Base-by-base conservation (phyloP, 2,329 filamentous ascomycete genomes). In the Fusarium agapanthi region DNA sequence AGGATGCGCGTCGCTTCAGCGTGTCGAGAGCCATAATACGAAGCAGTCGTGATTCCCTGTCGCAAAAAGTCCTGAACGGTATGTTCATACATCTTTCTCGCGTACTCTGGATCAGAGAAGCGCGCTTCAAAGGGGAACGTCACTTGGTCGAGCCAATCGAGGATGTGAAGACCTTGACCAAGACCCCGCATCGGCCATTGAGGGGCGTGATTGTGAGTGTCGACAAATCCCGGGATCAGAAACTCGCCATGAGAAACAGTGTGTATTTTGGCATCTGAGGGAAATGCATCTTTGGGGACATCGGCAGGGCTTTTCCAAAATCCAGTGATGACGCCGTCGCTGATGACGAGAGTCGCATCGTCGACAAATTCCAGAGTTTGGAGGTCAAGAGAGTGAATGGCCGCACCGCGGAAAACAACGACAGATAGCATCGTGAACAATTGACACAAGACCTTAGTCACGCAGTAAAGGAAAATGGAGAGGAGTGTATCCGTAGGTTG, bases 201-300 rank as follows among this genome's bases (percentile, higher is more conserved):
- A 43, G 90, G 90, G 0, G 91, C 90, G 75, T 93, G 91, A 67
- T 91, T 91, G 79, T 92, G 91, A 3, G 89, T 91, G 79, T 92
- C 90, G 43, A 92, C 82, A 69, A 90, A 87, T 30, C 88, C 88
- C 0, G 89, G 89, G 50, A 89, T 85, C 4, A 70, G 15, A 3
- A 68, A 68, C 3, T 68, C 65, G 22, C 65, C 64, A 6, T 20
- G 15, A 0, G n/a, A 3, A 0, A 67, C 18, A n/a, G 2, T 26
- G 4, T 43, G 1, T 0, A 44, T 28, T 18, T 38, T 43, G 7
- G 55, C 32, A 18, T 32, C 4, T 1, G 41, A 5, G 3, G 48
- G 48, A 22, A 62, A 10, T 4, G 26, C 28, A 40, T 55, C 48
- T 7, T 38, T 2, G 7, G 47, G 55, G 2, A 63, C 43, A 9